Percentiles rank a stretch among this genome's conserved stretches.
Conservation (phyloP, 768 basidiomycete genomes). For the Rhodocollybia butyracea region DNA sequence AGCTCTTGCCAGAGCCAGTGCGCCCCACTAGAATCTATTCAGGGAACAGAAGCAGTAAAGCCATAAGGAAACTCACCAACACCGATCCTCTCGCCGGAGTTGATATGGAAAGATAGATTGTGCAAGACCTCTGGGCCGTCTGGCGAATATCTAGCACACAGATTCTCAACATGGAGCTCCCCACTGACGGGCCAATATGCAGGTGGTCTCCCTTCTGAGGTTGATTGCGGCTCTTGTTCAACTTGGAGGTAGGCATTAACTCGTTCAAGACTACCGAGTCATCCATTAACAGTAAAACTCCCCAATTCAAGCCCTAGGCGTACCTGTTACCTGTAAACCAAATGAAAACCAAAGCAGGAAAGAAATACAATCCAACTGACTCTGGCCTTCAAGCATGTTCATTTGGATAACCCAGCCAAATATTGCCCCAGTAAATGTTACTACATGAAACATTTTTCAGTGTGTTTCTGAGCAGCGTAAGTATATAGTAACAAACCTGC, state of each 20-base stretch:
- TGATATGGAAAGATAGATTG: constrained; percentile 39
- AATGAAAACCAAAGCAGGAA: background rate
- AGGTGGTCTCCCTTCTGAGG: constrained; percentile 36
- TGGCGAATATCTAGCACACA: constrained; percentile 35
- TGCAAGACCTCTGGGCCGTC: constrained; percentile 45
- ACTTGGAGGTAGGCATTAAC: constrained; percentile 45
- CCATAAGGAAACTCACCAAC: constrained; percentile 19
- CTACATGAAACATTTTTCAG: too few relatives aligned
- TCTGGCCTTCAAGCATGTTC: constrained; percentile 10
- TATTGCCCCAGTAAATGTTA: constrained; percentile 19
- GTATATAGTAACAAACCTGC: constrained; percentile 21
- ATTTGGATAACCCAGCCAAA: constrained; percentile 7
- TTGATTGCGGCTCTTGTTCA: constrained; percentile 41
- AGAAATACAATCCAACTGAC: background rate
- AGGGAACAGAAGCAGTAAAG: background rate
- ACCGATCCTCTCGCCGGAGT: constrained; percentile 46
- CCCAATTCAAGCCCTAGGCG: constrained; percentile 12
- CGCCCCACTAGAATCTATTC: constrained; percentile 41
- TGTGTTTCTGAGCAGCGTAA: background rate
- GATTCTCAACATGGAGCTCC: constrained; percentile 36
- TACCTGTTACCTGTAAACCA: constrained; percentile 12
- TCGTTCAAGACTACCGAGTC: constrained; percentile 23
- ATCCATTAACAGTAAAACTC: background rate
- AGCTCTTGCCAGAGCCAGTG: constrained; percentile 56
- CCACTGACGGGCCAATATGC: constrained; percentile 54